phyloP scores from a whole-genome alignment of 768 basidiomycete genomes.

The Lentinula raphanica region DNA sequence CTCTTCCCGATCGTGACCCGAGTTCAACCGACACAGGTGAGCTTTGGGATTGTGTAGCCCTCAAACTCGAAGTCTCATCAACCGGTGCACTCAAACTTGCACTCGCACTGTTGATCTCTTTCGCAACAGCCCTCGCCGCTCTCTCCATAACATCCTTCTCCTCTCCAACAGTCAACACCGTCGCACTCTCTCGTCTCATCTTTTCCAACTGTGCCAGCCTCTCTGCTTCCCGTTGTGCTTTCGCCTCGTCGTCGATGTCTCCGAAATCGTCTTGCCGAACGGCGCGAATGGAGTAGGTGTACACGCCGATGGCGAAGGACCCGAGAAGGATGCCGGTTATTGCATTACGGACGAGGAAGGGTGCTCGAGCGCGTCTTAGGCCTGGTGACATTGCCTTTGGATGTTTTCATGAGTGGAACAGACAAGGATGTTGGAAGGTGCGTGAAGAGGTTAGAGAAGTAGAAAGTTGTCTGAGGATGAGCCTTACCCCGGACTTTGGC shows the following conservation, averaged over 20 bases:
- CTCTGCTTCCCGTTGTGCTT: constrained; percentile 24
- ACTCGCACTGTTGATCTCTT: constrained; percentile 2
- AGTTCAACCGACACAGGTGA: not conserved
- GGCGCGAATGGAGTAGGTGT: constrained; percentile 89
- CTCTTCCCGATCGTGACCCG: constrained; percentile 18
- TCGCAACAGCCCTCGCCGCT: constrained; percentile 14
- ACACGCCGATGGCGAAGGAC: constrained; percentile 75
- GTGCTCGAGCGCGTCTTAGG: constrained; percentile 80
- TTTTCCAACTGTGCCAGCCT: constrained; percentile 13
- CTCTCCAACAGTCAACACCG: constrained; percentile 23
- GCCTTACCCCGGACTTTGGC: constrained; percentile 45
- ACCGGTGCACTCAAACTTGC: not conserved
- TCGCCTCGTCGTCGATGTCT: constrained; percentile 77
- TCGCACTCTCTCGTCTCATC: constrained; percentile 17
- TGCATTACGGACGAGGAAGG: constrained; percentile 75
- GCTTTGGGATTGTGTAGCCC: not conserved
- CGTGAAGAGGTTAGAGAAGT: not conserved
- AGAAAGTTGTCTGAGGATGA: not conserved
- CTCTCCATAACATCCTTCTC: constrained; percentile 21
- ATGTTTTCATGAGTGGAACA: not conserved
- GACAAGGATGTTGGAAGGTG: not conserved
- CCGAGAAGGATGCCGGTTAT: constrained; percentile 69
- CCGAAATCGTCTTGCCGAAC: constrained; percentile 93
- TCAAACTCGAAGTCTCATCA: not conserved
- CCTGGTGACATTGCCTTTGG: constrained; percentile 79